Evolutionary conservation across 768 basidiomycete species (phyloP).

Genomic region (Tylopilus sp.): DNA sequence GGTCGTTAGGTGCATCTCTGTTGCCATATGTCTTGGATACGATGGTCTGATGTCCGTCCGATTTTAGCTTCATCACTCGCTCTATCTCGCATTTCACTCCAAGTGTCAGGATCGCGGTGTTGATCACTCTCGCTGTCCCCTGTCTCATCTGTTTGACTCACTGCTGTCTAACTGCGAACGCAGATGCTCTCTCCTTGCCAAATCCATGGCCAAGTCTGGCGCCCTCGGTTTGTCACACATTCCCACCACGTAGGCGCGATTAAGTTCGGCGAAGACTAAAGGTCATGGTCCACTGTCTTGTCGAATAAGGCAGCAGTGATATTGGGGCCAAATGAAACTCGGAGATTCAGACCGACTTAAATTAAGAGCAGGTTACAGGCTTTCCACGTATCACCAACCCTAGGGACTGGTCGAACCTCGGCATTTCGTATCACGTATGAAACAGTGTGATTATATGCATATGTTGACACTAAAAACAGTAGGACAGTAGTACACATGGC

Average conservation of each 20-base stretch:
- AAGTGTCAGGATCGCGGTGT: slow-evolving; percentile 46
- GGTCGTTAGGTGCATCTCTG: slow-evolving; percentile 42
- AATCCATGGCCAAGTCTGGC: slow-evolving; percentile 53
- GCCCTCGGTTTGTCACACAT: slow-evolving; percentile 49
- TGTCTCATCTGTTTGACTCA: neutral
- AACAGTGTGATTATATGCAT: too few relatives aligned
- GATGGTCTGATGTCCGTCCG: too few relatives aligned
- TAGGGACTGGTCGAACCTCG: too few relatives aligned
- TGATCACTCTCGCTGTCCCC: too few relatives aligned
- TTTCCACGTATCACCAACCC: too few relatives aligned
- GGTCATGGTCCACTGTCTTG: slow-evolving; percentile 50
- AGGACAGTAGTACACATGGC: too few relatives aligned
- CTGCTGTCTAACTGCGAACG: neutral
- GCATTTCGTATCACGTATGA: too few relatives aligned
- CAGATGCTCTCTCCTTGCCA: slow-evolving; percentile 54
- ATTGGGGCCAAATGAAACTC: slow-evolving; percentile 33
- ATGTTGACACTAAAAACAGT: too few relatives aligned
- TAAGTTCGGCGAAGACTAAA: slow-evolving; percentile 33
- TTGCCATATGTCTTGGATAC: too few relatives aligned
- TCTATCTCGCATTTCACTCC: slow-evolving; percentile 37
- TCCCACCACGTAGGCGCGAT: slow-evolving; percentile 41
- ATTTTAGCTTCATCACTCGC: too few relatives aligned
- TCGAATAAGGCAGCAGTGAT: slow-evolving; percentile 48
- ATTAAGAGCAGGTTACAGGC: too few relatives aligned
- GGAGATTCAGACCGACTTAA: too few relatives aligned